Conservation (phyloP, 1,284 basidiomycete genomes). For the Ustilago lituana region DNA sequence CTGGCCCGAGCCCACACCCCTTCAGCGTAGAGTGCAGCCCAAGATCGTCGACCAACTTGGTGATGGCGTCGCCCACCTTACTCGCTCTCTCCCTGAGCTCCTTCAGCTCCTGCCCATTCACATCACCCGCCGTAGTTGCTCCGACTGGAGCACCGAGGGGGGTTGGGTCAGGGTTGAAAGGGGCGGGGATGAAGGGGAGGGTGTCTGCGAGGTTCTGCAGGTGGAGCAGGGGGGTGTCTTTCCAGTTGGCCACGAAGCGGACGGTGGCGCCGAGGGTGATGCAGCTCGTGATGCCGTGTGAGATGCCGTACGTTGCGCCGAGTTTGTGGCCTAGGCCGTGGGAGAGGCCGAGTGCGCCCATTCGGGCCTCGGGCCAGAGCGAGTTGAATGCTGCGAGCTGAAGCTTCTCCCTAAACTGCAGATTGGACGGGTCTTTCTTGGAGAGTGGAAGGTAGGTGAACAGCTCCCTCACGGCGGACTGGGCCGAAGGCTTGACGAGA, state of each 20-base stretch:
- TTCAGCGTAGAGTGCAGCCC: constrained; percentile 73
- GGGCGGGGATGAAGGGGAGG: constrained; percentile 49
- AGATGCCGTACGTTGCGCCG: constrained; percentile 79
- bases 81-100: constrained; percentile 20
- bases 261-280: constrained; percentile 72
- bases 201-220: constrained; percentile 51
- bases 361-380: constrained; percentile 74
- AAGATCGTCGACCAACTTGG: constrained; percentile 71
- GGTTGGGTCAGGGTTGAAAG: constrained; percentile 24
- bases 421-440: constrained; percentile 73
- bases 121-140: background rate
- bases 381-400: constrained; percentile 80
- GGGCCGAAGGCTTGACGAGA: constrained; percentile 69
- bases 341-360: constrained; percentile 76
- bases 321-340: constrained; percentile 75
- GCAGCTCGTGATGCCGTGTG: constrained; percentile 84
- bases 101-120: background rate
- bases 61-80: constrained; percentile 45
- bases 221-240: constrained; percentile 29
- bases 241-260: constrained; percentile 20
- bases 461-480: constrained; percentile 73
- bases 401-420: constrained; percentile 76
- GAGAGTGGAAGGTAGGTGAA: constrained; percentile 78
- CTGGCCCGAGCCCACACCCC: constrained; percentile 74
- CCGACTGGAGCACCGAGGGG: constrained; percentile 17